Conservation (phyloP, 257 asterid genomes). For the Penstemon davidsonii region DNA sequence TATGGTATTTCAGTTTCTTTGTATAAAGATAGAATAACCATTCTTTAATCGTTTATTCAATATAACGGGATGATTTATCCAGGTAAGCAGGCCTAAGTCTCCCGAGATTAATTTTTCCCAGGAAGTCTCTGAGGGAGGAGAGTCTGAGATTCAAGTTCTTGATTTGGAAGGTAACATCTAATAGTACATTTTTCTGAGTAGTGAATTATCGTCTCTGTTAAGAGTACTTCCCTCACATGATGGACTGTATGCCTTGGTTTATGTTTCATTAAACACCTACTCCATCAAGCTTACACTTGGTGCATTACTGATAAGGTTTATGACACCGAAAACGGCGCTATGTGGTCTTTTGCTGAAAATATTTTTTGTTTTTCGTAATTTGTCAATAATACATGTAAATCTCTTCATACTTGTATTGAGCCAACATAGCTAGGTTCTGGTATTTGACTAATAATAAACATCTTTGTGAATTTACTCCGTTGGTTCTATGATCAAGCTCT, state of each 20-base stretch:
- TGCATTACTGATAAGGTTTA: neutral
- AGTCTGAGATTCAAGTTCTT: conserved; percentile 36
- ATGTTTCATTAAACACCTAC: neutral
- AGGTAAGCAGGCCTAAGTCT: conserved; percentile 73
- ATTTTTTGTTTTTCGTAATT: neutral
- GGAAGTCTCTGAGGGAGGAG: conserved; percentile 38
- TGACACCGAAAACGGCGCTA: neutral
- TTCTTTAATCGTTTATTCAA: neutral
- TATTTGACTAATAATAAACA: too few relatives aligned
- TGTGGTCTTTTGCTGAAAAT: conserved; percentile 1
- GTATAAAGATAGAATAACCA: neutral
- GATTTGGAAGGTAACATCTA: conserved; percentile 49
- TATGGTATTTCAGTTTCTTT: neutral
- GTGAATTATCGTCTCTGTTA: neutral
- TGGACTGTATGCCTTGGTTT: neutral
- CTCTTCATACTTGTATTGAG: too few relatives aligned
- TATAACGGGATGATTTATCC: conserved; percentile 26
- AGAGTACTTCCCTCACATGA: conserved; percentile 1
- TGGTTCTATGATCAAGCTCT: neutral
- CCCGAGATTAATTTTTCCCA: conserved; percentile 35
- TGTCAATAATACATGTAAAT: too few relatives aligned
- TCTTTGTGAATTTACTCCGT: neutral
- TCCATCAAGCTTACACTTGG: neutral
- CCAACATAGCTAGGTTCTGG: too few relatives aligned
- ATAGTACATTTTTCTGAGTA: conserved; percentile 4